Base-by-base conservation (phyloP, 352 stramenopile genomes). In the Phytophthora hybrid region DNA sequence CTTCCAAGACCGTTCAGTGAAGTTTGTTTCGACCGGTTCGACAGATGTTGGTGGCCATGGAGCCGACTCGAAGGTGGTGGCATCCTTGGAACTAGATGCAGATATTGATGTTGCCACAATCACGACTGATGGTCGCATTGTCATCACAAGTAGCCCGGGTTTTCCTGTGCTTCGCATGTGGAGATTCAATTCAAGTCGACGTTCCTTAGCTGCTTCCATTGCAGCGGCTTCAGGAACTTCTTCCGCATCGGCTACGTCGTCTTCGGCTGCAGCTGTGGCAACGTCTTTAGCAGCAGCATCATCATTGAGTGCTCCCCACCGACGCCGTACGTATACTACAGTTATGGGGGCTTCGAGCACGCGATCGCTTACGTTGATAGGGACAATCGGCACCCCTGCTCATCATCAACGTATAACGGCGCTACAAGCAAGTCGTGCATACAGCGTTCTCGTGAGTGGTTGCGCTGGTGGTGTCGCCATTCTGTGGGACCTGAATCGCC, bases 401-500 rank as follows among this genome's bases (percentile, higher is more conserved):
- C 87, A 94, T 13, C 41, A 63, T 16, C 62, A 70, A 26, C 68
- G 53, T 9, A 64, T 94, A 73, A 91, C 83, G 1, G 81, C 78
- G 1, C 59, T 93, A 1, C 76, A 87, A 39, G 85, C 82, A 16
- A 92, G 82, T 63, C 83, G 87, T 1, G 78, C 80, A 3, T 91
- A 90, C 76, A 92, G 84, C 49, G 62, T 93, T 19, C 65, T 91
- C 19, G 81, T 93, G 5, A 93, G 85, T 57, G 85, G 85, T 16
- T 93, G 87, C 64, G 66, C 76, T 5, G 76, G 74, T 16, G 86
- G 87, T 13, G 62, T 86, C 10, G 79, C 81, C 4, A 79, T 92
- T 14, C 77, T 94, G 14, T 94, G 87, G 87, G 87, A 94, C 39
- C 64, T 94, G 3, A 94, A 94, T 19, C 85, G 87, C 16, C 80